Percentiles rank a stretch among this genome's conserved stretches.
phyloP scores from a whole-genome alignment of 2,329 filamentous ascomycete species.

The Penicillium sp. region DNA sequence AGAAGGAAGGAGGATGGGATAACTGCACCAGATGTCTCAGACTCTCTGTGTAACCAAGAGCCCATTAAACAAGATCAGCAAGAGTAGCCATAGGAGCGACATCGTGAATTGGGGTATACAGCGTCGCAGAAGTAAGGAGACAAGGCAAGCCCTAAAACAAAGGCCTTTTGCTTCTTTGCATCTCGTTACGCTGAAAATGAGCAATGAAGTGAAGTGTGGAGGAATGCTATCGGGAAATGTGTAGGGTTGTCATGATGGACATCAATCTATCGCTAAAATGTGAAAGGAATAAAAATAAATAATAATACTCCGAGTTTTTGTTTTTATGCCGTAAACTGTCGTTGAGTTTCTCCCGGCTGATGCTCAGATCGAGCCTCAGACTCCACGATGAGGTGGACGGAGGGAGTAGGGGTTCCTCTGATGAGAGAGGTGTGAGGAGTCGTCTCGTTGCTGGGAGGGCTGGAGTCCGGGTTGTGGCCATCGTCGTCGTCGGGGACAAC shows the following conservation, averaged over 20 bases:
- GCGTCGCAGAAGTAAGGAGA: slow-evolving; percentile 12
- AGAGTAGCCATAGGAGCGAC: not conserved
- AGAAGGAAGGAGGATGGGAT: not conserved
- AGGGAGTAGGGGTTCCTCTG: slow-evolving; percentile 7
- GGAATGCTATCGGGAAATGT: slow-evolving; percentile 4
- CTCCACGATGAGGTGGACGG: slow-evolving; percentile 13
- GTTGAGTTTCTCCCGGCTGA: slow-evolving; percentile 20
- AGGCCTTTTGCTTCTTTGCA: slow-evolving; percentile 9
- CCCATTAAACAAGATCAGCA: not conserved
- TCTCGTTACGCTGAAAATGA: slow-evolving; percentile 19
- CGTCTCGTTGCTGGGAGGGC: slow-evolving; percentile 33
- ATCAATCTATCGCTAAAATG: slow-evolving; percentile 28
- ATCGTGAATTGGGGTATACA: slow-evolving; percentile 27
- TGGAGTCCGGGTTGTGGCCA: slow-evolving; percentile 10
- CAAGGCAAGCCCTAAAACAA: slow-evolving; percentile 2
- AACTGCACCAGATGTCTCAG: not conserved
- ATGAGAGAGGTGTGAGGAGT: slow-evolving; percentile 22
- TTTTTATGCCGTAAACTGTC: slow-evolving; percentile 34
- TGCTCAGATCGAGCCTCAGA: slow-evolving; percentile 12
- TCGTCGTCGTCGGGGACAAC: slow-evolving; percentile 43
- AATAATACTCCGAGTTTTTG: slow-evolving; percentile 8
- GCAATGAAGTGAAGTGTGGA: slow-evolving; percentile 6
- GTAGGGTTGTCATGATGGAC: slow-evolving; percentile 27
- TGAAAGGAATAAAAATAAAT: slow-evolving; percentile 1
- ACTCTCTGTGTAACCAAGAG: not conserved